Percentiles rank a stretch among this genome's conserved stretches.
Evolutionary conservation across 164 flowering plant genomes (phyloP).

Genomic region (Tinospora cordifolia): DNA sequence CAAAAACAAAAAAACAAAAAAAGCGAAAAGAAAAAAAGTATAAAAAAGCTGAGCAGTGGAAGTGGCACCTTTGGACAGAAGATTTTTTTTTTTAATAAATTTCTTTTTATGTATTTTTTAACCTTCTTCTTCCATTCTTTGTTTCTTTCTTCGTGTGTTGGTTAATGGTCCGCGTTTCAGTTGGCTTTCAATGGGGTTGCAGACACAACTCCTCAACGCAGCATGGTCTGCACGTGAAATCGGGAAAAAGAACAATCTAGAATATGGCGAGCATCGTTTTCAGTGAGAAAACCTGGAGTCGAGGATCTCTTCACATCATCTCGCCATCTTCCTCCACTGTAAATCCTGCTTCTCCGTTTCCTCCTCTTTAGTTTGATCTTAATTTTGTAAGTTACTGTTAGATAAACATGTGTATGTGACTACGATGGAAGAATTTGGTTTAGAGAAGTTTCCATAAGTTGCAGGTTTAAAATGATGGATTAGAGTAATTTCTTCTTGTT

Average conservation of each 20-base stretch:
- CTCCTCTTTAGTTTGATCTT: background rate
- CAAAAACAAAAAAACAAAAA: too few species aligned
- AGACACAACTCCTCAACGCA: background rate
- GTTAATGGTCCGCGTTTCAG: background rate
- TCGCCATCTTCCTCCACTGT: background rate
- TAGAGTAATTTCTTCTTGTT: background rate
- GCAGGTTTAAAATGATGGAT: background rate
- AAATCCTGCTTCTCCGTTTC: background rate
- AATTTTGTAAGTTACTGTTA: background rate
- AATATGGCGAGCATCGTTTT: background rate
- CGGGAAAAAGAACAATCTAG: background rate
- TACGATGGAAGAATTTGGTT: background rate
- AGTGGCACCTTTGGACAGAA: background rate
- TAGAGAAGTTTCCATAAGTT: background rate
- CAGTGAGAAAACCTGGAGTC: background rate
- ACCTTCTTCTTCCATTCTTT: background rate
- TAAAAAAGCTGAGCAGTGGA: background rate
- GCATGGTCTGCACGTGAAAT: background rate
- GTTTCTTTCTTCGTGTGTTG: background rate
- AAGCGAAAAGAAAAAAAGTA: too few species aligned
- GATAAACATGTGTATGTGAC: background rate
- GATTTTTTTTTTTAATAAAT: background rate
- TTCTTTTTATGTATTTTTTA: too few species aligned
- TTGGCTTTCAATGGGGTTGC: slow-evolving; percentile 6
- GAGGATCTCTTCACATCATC: background rate